phyloP scores from a whole-genome alignment of 2,329 filamentous ascomycete genomes.

The Penicillium polonicum region DNA sequence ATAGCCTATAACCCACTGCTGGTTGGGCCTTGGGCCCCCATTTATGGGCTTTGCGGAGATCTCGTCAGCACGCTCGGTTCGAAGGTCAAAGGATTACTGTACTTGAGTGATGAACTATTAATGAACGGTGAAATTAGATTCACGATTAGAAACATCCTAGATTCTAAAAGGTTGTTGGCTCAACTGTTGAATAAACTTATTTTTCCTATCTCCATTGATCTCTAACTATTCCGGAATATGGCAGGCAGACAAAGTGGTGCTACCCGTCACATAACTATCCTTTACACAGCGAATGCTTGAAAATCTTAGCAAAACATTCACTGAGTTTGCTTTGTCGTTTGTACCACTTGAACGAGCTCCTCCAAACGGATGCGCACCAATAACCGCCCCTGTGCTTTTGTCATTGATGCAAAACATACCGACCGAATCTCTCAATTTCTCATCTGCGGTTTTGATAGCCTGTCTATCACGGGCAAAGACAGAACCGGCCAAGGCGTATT shows the following conservation, averaged over 20 bases:
- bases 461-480: conserved; percentile 35
- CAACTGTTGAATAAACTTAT: no score
- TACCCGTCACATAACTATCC: conserved; percentile 41
- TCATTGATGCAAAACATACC: conserved; percentile 39
- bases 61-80: no score
- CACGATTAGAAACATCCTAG: no score
- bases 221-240: neutral
- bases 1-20: no score
- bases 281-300: conserved; percentile 64
- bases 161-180: no score
- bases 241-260: neutral
- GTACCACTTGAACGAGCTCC: conserved; percentile 65
- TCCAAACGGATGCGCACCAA: conserved; percentile 69
- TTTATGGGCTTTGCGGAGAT: no score
- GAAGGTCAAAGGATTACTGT: no score
- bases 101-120: no score
- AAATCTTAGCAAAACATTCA: conserved; percentile 60
- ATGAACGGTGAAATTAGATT: no score
- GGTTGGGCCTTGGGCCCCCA: no score
- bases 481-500: conserved; percentile 36
- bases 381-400: conserved; percentile 62
- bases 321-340: conserved; percentile 67
- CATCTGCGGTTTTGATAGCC: conserved; percentile 30
- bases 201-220: no score
- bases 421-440: conserved; percentile 30